Evolutionary conservation across 768 basidiomycete genomes (phyloP).

Genomic region (Leccinum uliginosum): DNA sequence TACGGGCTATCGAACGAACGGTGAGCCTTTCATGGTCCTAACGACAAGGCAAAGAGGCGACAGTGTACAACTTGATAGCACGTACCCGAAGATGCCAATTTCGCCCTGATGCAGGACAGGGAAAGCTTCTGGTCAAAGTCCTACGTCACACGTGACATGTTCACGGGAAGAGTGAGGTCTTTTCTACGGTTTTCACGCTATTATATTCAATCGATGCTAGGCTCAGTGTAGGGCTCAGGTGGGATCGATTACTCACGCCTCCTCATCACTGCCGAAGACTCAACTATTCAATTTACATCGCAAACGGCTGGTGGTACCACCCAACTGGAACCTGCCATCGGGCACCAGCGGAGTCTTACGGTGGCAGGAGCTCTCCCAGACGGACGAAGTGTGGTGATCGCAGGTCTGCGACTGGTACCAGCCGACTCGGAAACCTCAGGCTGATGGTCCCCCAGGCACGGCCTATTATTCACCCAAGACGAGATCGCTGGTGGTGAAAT

Average conservation of each 20-base stretch:
- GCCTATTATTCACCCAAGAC: slow-evolving; percentile 39
- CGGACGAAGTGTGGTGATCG: slow-evolving; percentile 22
- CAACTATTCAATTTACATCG: slow-evolving; percentile 15
- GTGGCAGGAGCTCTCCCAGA: slow-evolving; percentile 21
- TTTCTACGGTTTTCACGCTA: background rate
- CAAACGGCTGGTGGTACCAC: slow-evolving; percentile 18
- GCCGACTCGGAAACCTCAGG: background rate
- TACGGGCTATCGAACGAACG: slow-evolving; percentile 53
- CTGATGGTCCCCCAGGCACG: slow-evolving; percentile 32
- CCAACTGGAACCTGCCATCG: slow-evolving; percentile 25
- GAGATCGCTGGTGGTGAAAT: slow-evolving; percentile 48
- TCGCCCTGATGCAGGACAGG: slow-evolving; percentile 54
- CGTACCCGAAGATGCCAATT: slow-evolving; percentile 49
- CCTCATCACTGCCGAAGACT: slow-evolving; percentile 14
- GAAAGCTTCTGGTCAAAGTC: slow-evolving; percentile 64
- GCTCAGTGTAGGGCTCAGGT: slow-evolving; percentile 47
- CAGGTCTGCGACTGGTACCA: slow-evolving; percentile 15
- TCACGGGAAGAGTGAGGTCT: slow-evolving; percentile 45
- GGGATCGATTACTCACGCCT: slow-evolving; percentile 44
- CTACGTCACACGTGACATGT: slow-evolving; percentile 60
- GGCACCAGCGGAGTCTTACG: slow-evolving; percentile 25
- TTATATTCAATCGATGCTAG: slow-evolving; percentile 31
- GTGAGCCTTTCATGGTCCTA: slow-evolving; percentile 38
- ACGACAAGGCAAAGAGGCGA: background rate
- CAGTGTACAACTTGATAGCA: slow-evolving; percentile 33